These are phyloP conservation scores for Biancaea sappan DNA, from an alignment of 306 rosid genomes.

Conservation along the genomic window DNA sequence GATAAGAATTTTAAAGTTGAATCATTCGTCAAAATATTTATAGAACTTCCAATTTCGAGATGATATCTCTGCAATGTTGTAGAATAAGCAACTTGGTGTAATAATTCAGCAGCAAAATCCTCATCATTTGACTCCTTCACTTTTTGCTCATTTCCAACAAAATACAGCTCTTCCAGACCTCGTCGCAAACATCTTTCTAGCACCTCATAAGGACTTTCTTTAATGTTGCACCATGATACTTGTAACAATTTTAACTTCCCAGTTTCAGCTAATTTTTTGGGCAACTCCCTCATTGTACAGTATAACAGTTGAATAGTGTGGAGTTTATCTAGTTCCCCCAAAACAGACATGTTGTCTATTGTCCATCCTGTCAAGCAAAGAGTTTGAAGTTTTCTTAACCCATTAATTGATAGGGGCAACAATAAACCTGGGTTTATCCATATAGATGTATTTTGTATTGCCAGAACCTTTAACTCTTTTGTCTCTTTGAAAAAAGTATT, in stretches of 20 bases:
- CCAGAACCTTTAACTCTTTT: background rate
- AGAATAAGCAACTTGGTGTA: background rate
- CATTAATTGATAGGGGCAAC: background rate
- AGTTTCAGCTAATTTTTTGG: background rate
- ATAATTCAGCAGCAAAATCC: background rate
- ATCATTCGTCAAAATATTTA: background rate
- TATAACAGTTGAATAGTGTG: background rate
- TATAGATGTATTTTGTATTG: background rate
- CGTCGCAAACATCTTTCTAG: background rate
- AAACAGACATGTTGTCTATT: background rate
- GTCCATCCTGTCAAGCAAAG: background rate
- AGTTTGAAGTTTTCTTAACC: background rate
- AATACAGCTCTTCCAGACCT: slow-evolving; percentile 11
- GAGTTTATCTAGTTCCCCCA: background rate
- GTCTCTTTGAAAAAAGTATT: background rate
- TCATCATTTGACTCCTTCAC: background rate
- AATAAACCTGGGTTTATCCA: background rate
- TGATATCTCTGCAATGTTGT: background rate
- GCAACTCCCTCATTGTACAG: background rate
- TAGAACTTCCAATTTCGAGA: background rate
- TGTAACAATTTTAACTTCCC: background rate
- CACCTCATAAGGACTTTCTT: background rate
- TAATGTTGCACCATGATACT: background rate
- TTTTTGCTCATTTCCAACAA: background rate
- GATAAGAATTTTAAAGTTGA: background rate